A percentile compares a stretch with the other conserved stretches of the same genome.
Evolutionary conservation across 176 grass and related monocot species (phyloP).

Genomic region (Triticum dicoccoides): DNA sequence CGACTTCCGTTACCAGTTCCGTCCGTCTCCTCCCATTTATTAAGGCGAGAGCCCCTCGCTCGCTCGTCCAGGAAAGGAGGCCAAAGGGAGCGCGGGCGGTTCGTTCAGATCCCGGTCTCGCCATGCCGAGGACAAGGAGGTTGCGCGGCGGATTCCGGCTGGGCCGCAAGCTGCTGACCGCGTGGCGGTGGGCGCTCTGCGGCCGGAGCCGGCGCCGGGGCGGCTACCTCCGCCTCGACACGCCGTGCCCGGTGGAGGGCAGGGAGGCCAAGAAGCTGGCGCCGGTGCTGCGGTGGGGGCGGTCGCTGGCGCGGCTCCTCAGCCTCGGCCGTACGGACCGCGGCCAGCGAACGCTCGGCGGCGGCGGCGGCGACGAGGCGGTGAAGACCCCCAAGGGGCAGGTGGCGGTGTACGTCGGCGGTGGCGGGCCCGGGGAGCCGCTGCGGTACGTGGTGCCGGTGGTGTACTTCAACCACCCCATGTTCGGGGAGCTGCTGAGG

Average conservation of each 20-base stretch:
- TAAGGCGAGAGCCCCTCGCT: neutral
- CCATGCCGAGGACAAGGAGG: slow-evolving; percentile 47
- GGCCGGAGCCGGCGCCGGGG: slow-evolving; percentile 18
- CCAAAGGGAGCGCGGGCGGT: neutral
- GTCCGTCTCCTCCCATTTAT: slow-evolving; percentile 8
- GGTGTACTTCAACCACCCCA: slow-evolving; percentile 94
- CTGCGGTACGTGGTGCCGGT: slow-evolving; percentile 79
- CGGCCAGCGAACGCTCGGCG: neutral
- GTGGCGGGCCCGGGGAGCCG: slow-evolving; percentile 28
- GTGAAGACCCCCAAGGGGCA: slow-evolving; percentile 72
- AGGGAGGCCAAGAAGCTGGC: slow-evolving; percentile 24
- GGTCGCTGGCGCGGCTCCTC: slow-evolving; percentile 42
- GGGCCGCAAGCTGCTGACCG: slow-evolving; percentile 59
- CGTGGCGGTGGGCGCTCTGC: slow-evolving; percentile 47
- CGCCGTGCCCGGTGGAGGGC: neutral
- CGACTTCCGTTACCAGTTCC: neutral
- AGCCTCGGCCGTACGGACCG: slow-evolving; percentile 13
- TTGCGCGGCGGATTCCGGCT: slow-evolving; percentile 65
- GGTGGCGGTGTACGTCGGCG: slow-evolving; percentile 87
- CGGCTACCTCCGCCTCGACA: slow-evolving; percentile 22
- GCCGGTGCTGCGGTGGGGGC: slow-evolving; percentile 57
- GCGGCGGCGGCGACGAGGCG: neutral
- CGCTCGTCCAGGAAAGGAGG: neutral
- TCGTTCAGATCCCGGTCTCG: neutral
- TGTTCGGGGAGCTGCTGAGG: slow-evolving; percentile 77